These are phyloP conservation scores for Ziziphus jujuba DNA, from an alignment of 306 rosid genomes.

Conservation along the genomic window DNA sequence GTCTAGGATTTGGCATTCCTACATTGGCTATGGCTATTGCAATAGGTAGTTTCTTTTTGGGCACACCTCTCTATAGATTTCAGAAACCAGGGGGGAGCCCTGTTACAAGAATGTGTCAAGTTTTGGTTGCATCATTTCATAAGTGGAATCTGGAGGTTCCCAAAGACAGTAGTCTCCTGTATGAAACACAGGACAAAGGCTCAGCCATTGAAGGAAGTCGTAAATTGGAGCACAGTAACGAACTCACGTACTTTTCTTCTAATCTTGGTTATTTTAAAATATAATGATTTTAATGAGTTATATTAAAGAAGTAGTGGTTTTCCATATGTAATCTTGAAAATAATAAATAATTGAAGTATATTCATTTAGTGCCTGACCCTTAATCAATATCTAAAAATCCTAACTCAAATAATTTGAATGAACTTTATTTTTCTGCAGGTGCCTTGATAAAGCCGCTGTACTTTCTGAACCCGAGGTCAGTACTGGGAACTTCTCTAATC, in stretches of 20 bases:
- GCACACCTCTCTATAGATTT: constrained; percentile 87
- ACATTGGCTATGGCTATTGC: constrained; percentile 83
- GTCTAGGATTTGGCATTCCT: constrained; percentile 97
- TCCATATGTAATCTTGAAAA: neutral
- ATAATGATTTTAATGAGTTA: neutral
- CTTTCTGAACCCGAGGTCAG: constrained; percentile 54
- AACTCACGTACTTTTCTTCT: constrained; percentile 57
- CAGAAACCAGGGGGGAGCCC: constrained; percentile 99
- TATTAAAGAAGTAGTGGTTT: neutral
- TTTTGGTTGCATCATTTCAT: constrained; percentile 76
- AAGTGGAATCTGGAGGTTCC: constrained; percentile 67
- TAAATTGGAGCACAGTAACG: constrained; percentile 80
- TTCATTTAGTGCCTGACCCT: no score
- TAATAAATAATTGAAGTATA: neutral
- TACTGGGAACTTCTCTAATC: constrained; percentile 59
- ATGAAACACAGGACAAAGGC: constrained; percentile 68
- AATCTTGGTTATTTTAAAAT: neutral
- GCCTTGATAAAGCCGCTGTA: constrained; percentile 87
- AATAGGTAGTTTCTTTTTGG: constrained; percentile 76
- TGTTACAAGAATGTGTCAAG: constrained; percentile 92
- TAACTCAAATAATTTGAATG: no score
- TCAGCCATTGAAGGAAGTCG: constrained; percentile 97
- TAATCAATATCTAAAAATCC: no score
- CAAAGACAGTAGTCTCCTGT: constrained; percentile 66
- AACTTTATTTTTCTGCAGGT: constrained; percentile 48